Base-by-base conservation (phyloP, 1,284 basidiomycete genomes). In the Malassezia psittaci region DNA sequence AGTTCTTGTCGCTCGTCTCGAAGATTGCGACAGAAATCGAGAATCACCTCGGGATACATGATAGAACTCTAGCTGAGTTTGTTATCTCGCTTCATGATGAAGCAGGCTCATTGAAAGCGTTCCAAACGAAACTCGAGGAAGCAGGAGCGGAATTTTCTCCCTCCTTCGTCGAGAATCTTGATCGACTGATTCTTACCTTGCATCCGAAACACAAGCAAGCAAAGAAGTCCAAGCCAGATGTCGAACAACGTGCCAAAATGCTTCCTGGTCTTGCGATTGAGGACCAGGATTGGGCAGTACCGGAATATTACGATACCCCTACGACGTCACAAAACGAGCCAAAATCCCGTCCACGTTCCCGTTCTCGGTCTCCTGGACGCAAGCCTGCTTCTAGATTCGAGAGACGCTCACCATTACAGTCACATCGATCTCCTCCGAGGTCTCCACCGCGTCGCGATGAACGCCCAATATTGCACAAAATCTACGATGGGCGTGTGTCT, bases 11-110 rank as follows among this genome's bases (percentile, higher is more conserved):
- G 11, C 65, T 73, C 37, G 68, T 66, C 12, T 61, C 63, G 48
- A 73, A 73, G 59, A 66, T 73, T 53, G 58, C 69, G 6, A 65
- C 63, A 16, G 70, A 73, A 42, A 53, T 74, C 9, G 52, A 81
- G 81, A 66, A 85, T 82, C 45, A 78, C 86, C 51, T 87, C 46
- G 70, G 68, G 48, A 66, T 75, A 53, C 64, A 85, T 74, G 90
- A 96, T 80, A 91, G 90, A 72, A 86, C 86, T 11, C 80, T 93
- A 35, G 90, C 93, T 24, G 91, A 98, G 78, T 99, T 94, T 77
- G 83, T 96, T 62, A 91, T 99, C 63, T 79, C 83, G 69, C 82
- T 96, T 51, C 93, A 98, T 77, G 86, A 88, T 63, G 78, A 88
- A 66, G 86, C 86, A 69, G 86, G 81, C 65, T 83, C 82, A 58